Conservation (phyloP, 768 basidiomycete genomes). For the Termitomyces sp. region DNA sequence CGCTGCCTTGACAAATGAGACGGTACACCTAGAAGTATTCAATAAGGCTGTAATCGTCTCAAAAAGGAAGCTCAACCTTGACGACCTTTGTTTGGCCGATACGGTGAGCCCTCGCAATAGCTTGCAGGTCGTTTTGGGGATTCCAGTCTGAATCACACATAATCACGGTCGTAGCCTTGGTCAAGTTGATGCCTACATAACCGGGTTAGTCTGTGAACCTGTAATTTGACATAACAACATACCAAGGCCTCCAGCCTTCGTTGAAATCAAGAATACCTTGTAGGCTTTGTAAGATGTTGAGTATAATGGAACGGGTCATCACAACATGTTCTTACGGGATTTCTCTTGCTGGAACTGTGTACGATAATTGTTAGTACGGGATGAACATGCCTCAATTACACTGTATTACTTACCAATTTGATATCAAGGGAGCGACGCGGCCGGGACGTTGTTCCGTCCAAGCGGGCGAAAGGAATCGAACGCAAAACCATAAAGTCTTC, state of each 20-base stretch:
- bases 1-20: conserved; percentile 61
- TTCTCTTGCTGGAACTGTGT: conserved; percentile 51
- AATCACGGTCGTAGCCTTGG: conserved; percentile 74
- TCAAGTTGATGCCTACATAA: conserved; percentile 66
- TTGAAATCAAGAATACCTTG: conserved; percentile 65
- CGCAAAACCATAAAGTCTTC: conserved; percentile 63
- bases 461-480: conserved; percentile 50
- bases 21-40: conserved; percentile 49
- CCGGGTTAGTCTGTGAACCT: neutral
- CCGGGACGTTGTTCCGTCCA: conserved; percentile 51
- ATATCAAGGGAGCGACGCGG: conserved; percentile 55
- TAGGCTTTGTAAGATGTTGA: conserved; percentile 32
- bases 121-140: conserved; percentile 78
- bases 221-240: conserved; percentile 16
- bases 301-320: neutral
- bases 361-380: neutral
- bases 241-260: conserved; percentile 69
- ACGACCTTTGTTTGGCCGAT: conserved; percentile 73
- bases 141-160: conserved; percentile 74
- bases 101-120: conserved; percentile 80
- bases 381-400: neutral
- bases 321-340: conserved; percentile 35
- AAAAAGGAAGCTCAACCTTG: conserved; percentile 31
- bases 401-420: conserved; percentile 33
- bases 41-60: neutral